phyloP scores from a whole-genome alignment of 2,329 filamentous ascomycete species.

The Chaetomium globosum region DNA sequence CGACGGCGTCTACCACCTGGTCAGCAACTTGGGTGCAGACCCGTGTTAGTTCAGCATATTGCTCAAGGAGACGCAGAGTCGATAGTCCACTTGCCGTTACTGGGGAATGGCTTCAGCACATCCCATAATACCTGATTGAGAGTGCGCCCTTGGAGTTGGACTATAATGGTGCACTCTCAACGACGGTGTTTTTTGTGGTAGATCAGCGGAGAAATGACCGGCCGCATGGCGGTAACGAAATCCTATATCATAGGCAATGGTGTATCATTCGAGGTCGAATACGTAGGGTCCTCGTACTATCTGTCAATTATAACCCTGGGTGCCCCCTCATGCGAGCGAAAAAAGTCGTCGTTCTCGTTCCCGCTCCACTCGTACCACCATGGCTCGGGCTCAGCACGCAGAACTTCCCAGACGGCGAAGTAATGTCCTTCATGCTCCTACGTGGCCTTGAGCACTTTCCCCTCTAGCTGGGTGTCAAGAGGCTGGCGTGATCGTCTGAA shows the following conservation, averaged over 20 bases:
- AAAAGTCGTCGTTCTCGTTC: too few species aligned
- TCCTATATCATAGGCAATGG: background rate
- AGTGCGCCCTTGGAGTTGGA: background rate
- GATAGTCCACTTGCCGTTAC: too few species aligned
- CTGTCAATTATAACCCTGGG: too few species aligned
- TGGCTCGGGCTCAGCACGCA: too few species aligned
- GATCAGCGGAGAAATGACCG: background rate
- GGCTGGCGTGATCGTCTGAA: background rate
- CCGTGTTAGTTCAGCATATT: background rate
- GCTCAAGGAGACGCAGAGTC: too few species aligned
- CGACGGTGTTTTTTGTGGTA: background rate
- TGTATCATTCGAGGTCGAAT: too few species aligned
- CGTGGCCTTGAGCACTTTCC: background rate
- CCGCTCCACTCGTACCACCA: too few species aligned
- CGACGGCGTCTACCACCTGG: background rate
- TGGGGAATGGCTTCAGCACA: background rate
- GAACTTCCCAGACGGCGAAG: background rate
- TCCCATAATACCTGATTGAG: background rate
- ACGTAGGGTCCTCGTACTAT: too few species aligned
- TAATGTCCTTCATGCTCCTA: background rate
- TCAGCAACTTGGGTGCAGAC: background rate
- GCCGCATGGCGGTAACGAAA: background rate
- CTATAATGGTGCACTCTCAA: background rate
- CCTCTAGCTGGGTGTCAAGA: background rate
- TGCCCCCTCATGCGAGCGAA: too few species aligned